Conservation (phyloP, 371 early-diverging fungal genomes). For the Funneliformis caledonium region DNA sequence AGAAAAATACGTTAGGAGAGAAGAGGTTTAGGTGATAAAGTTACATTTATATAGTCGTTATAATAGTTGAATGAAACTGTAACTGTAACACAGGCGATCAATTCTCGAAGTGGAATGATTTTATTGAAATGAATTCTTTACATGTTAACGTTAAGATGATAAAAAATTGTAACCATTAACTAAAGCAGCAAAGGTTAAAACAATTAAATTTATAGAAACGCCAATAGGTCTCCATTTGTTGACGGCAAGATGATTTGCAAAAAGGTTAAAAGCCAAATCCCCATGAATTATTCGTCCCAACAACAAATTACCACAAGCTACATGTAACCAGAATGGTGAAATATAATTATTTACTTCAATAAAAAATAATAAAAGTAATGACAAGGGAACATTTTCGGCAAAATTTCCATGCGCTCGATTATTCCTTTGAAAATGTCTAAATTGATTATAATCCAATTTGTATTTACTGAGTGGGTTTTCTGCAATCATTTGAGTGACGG, state of each 20-base stretch:
- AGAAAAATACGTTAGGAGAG: too few species aligned
- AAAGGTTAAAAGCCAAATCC: background rate
- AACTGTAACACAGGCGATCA: too few species aligned
- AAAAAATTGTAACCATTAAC: constrained; percentile 9
- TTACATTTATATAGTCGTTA: background rate
- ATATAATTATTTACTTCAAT: background rate
- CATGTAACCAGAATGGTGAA: background rate
- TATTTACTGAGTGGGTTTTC: too few species aligned
- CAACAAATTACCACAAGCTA: background rate
- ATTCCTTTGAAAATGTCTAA: constrained; percentile 3
- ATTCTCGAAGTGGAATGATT: too few species aligned
- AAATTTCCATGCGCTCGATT: constrained; percentile 16
- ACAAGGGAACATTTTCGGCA: background rate
- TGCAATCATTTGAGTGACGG: background rate
- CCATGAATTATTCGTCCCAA: background rate
- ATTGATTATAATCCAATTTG: background rate
- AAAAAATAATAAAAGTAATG: constrained; percentile 6
- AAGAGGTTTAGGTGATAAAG: background rate
- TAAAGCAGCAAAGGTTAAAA: background rate
- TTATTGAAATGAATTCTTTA: too few species aligned
- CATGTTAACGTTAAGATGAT: too few species aligned
- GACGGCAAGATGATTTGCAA: too few species aligned
- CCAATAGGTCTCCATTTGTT: too few species aligned
- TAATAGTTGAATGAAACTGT: too few species aligned
- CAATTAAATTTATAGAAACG: too few species aligned